Conservation (phyloP, 345 rosid genomes). For the Litchi chinensis region DNA sequence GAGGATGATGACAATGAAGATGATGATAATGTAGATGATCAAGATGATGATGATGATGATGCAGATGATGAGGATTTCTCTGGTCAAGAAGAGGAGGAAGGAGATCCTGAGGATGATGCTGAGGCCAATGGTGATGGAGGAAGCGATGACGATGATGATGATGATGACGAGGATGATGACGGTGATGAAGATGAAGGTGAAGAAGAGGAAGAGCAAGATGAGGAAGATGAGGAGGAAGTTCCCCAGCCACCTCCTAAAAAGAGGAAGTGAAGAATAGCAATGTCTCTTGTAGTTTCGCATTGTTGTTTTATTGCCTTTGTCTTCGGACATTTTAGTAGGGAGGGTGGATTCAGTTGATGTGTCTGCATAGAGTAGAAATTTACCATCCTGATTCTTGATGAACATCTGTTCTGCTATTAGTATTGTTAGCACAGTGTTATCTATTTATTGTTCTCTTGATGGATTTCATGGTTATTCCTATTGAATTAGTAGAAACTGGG, state of each 20-base stretch:
- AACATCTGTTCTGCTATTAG: background rate
- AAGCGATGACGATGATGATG: conserved; percentile 55
- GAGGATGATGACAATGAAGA: conserved; percentile 49
- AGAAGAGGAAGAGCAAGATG: conserved; percentile 29
- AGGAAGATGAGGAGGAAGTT: conserved; percentile 39
- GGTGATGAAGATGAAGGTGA: conserved; percentile 39
- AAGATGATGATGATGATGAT: conserved; percentile 42
- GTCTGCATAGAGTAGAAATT: conserved; percentile 26
- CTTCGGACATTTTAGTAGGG: conserved; percentile 17
- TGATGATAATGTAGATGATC: conserved; percentile 34
- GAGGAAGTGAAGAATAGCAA: conserved; percentile 47
- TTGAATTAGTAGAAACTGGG: background rate
- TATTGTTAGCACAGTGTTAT: background rate
- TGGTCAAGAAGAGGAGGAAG: conserved; percentile 53
- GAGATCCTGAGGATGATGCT: conserved; percentile 62
- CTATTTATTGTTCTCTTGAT: background rate
- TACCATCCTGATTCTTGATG: background rate
- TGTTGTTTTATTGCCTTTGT: conserved; percentile 4
- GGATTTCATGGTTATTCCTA: background rate
- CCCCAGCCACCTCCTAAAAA: conserved; percentile 67
- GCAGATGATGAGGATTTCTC: conserved; percentile 56
- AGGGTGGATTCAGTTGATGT: conserved; percentile 21
- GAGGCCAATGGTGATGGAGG: conserved; percentile 57
- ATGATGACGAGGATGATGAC: conserved; percentile 35
- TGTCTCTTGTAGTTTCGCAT: conserved; percentile 2